Percentiles rank a stretch among this genome's conserved stretches.
phyloP scores from a whole-genome alignment of 2,329 filamentous ascomycete genomes.

The Tolypocladium endophyticum region DNA sequence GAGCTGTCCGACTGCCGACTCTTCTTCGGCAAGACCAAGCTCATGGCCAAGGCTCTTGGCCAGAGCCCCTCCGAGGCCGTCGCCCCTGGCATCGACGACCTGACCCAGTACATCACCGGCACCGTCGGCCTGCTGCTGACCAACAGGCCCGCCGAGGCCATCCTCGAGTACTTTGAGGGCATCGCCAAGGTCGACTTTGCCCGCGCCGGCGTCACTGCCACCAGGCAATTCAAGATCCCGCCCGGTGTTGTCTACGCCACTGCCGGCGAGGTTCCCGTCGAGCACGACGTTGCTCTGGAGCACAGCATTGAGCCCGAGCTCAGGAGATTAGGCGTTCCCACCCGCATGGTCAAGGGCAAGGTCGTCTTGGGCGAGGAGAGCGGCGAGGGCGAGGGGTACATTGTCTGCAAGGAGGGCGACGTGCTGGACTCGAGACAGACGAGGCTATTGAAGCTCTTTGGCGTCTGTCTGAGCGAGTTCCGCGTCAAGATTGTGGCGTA shows the following conservation, averaged over 20 bases:
- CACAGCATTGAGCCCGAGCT: slow-evolving; percentile 87
- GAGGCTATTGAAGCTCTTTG: slow-evolving; percentile 85
- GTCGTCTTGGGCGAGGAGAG: slow-evolving; percentile 57
- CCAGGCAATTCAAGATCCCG: slow-evolving; percentile 70
- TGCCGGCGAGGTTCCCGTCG: slow-evolving; percentile 66
- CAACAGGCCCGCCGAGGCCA: slow-evolving; percentile 56
- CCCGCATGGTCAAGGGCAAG: slow-evolving; percentile 77
- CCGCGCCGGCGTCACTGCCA: slow-evolving; percentile 68
- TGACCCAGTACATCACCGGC: slow-evolving; percentile 62
- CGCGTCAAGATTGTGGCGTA: slow-evolving; percentile 67
- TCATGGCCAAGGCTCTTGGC: slow-evolving; percentile 93
- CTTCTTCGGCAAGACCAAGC: slow-evolving; percentile 99
- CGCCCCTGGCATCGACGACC: slow-evolving; percentile 63
- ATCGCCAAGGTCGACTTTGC: slow-evolving; percentile 80
- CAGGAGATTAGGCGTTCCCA: slow-evolving; percentile 81
- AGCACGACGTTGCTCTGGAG: slow-evolving; percentile 77
- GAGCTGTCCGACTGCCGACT: slow-evolving; percentile 73
- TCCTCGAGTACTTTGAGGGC: slow-evolving; percentile 61
- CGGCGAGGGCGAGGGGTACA: slow-evolving; percentile 51
- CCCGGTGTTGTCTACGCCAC: slow-evolving; percentile 71
- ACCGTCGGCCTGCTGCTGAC: slow-evolving; percentile 88
- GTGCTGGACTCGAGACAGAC: slow-evolving; percentile 85
- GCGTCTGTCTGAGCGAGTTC: slow-evolving; percentile 85
- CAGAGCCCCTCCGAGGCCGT: slow-evolving; percentile 66
- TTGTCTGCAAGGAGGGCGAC: slow-evolving; percentile 77